These are phyloP conservation scores for Suillus luteus DNA, from an alignment of 768 basidiomycete species.

Conservation along the genomic window DNA sequence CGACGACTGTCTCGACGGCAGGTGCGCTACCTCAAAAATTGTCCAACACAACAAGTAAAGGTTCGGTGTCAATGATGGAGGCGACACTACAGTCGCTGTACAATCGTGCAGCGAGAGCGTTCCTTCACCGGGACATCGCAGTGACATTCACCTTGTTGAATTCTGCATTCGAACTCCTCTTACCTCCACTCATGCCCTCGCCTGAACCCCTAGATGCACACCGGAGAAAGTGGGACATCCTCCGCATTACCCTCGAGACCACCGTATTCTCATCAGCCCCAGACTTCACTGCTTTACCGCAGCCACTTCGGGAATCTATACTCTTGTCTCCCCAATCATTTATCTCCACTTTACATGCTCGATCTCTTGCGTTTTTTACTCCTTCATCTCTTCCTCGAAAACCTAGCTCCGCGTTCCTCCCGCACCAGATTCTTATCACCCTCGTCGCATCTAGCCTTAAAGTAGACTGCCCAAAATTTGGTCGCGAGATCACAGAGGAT, in stretches of 20 bases:
- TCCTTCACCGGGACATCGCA: slow-evolving; percentile 71
- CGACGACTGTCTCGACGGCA: slow-evolving; percentile 22
- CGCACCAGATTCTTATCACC: slow-evolving; percentile 68
- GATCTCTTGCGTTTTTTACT: slow-evolving; percentile 70
- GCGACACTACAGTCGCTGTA: slow-evolving; percentile 72
- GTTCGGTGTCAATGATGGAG: slow-evolving; percentile 37
- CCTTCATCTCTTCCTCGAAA: slow-evolving; percentile 44
- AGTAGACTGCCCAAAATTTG: slow-evolving; percentile 59
- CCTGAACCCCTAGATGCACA: slow-evolving; percentile 48
- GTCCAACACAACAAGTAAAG: slow-evolving; percentile 12
- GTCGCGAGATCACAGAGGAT: slow-evolving; percentile 69
- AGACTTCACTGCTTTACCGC: slow-evolving; percentile 44
- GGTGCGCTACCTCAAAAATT: slow-evolving; percentile 41
- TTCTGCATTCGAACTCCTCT: slow-evolving; percentile 68
- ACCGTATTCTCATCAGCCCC: slow-evolving; percentile 65
- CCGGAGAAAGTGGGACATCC: slow-evolving; percentile 85
- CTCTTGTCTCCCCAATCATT: slow-evolving; percentile 61
- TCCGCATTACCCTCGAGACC: slow-evolving; percentile 80
- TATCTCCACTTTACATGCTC: slow-evolving; percentile 55
- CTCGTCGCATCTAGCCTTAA: slow-evolving; percentile 72
- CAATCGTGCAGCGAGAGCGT: slow-evolving; percentile 75
- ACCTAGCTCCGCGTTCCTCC: slow-evolving; percentile 58
- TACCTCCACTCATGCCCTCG: slow-evolving; percentile 34
- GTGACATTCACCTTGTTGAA: slow-evolving; percentile 65
- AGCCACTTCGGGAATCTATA: slow-evolving; percentile 52